Evolutionary conservation across 139 green algal genomes (phyloP), one percentile per base, ranked within the genome.

Genomic region (Parachlorella kessleri): DNA sequence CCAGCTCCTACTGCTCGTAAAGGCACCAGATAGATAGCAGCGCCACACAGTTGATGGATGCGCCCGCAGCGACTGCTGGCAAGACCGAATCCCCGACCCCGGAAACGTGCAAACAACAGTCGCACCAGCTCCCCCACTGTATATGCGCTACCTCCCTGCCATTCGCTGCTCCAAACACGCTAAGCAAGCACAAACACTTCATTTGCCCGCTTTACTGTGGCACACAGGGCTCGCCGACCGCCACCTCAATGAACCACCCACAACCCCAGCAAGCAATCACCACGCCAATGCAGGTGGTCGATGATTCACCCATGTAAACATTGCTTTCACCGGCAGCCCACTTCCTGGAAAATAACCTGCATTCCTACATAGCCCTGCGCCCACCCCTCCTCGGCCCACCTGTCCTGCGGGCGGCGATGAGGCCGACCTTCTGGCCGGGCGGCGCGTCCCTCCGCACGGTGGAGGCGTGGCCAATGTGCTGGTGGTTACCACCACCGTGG

Each of bases 401-500:
- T 26, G 93, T 97, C 21, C 93, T 81, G 71, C 93, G 85, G 59
- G 93, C 93, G 70, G 93, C 93, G 77, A 97, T 97, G 80, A 97
- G 93, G 80, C 93, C 93, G 70, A 96, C 93, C 88, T 93, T 94
- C 89, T 92, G 84, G 69, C 88, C 88, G 64, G 88, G 88, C 14
- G 96, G 92, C 24, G 94, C 92, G 67, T 94, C 92, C 69, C 97
- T 88, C 78, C 90, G 90, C 73, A 98, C 92, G 55, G 97, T 99
- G 63, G 97, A 99, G 24, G 97, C 93, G 88, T 99, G 97, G 66
- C 97, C 97, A 89, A 99, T 99, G 88, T 99, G 97, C 94, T 99
- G 97, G 88, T 99, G 97, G 91, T 99, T 99, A 95, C 97, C 97
- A 95, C 97, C 97, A 90, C 97, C 97, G 82, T 99, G 97, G 79